A percentile compares a stretch with the other conserved stretches of the same genome.
phyloP scores from a whole-genome alignment of 768 basidiomycete genomes.

The Kwoniella mangroviensis region DNA sequence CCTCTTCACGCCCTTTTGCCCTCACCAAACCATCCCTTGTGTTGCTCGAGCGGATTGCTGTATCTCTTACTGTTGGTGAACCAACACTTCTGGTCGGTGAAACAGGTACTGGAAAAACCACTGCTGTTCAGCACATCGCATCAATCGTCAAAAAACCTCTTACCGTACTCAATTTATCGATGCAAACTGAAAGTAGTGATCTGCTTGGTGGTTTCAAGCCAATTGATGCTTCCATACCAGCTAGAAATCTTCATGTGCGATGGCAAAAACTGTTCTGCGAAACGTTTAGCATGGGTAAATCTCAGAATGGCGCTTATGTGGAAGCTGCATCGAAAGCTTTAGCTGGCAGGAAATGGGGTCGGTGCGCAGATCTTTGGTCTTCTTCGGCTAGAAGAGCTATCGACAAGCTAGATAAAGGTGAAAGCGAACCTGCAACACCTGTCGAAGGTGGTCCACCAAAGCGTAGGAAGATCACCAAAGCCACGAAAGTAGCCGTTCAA shows the following conservation, averaged over 20 bases:
- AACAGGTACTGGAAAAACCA: constrained; percentile 99
- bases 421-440: constrained; percentile 8
- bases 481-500: constrained; percentile 52
- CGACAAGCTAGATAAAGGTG: constrained; percentile 60
- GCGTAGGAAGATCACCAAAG: constrained; percentile 66
- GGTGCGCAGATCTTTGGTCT: constrained; percentile 79
- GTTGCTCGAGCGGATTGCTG: constrained; percentile 78
- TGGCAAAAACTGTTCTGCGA: constrained; percentile 80
- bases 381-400: constrained; percentile 53
- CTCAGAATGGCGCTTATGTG: constrained; percentile 85
- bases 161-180: constrained; percentile 88
- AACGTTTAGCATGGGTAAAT: constrained; percentile 75
- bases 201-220: constrained; percentile 94
- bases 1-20: constrained; percentile 68
- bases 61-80: constrained; percentile 72
- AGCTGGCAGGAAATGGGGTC: constrained; percentile 80
- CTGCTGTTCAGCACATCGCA: constrained; percentile 83
- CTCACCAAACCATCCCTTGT: constrained; percentile 82
- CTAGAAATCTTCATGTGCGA: constrained; percentile 68
- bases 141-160: constrained; percentile 74
- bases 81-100: constrained; percentile 92
- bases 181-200: constrained; percentile 94
- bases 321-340: constrained; percentile 80
- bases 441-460: constrained; percentile 66
- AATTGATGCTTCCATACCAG: constrained; percentile 83